Evolutionary conservation across 768 basidiomycete genomes (phyloP).

Genomic region (Lactarius psammicola): DNA sequence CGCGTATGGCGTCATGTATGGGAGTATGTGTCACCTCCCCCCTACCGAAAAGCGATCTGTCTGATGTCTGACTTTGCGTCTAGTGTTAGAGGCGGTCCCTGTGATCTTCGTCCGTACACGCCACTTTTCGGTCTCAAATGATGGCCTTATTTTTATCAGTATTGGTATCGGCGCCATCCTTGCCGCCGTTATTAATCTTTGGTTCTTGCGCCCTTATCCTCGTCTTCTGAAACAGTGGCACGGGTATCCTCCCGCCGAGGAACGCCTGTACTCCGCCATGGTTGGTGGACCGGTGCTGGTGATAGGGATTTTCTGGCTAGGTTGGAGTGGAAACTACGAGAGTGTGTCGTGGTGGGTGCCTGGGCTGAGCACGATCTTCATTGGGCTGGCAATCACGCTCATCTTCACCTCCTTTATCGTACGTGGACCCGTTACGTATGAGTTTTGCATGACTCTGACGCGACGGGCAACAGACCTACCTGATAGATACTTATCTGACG

Average conservation of each 20-base stretch:
- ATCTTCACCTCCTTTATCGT: conserved; percentile 69
- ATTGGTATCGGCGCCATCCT: conserved; percentile 39
- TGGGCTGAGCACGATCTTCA: conserved; percentile 48
- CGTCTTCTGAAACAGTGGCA: conserved; percentile 39
- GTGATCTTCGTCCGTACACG: conserved; percentile 39
- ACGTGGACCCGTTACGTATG: conserved; percentile 31
- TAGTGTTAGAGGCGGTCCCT: conserved; percentile 42
- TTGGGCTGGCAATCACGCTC: conserved; percentile 50
- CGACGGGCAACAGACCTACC: conserved; percentile 44
- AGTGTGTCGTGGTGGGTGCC: conserved; percentile 60
- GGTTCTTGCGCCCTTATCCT: conserved; percentile 36
- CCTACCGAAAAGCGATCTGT: not conserved
- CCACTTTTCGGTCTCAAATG: conserved; percentile 39
- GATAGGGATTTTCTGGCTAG: conserved; percentile 43
- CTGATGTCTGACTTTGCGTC: not conserved
- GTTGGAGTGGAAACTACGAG: conserved; percentile 54
- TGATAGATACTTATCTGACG: conserved; percentile 55
- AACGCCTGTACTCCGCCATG: conserved; percentile 42
- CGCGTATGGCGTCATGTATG: conserved; percentile 60
- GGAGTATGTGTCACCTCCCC: conserved; percentile 40
- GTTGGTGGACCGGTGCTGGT: conserved; percentile 37
- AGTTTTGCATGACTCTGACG: not conserved
- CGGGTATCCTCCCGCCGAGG: conserved; percentile 43
- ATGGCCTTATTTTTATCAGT: conserved; percentile 43
- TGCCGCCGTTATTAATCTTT: conserved; percentile 34